phyloP scores from a whole-genome alignment of 352 stramenopile genomes.

The Globisporangium radiosum region DNA sequence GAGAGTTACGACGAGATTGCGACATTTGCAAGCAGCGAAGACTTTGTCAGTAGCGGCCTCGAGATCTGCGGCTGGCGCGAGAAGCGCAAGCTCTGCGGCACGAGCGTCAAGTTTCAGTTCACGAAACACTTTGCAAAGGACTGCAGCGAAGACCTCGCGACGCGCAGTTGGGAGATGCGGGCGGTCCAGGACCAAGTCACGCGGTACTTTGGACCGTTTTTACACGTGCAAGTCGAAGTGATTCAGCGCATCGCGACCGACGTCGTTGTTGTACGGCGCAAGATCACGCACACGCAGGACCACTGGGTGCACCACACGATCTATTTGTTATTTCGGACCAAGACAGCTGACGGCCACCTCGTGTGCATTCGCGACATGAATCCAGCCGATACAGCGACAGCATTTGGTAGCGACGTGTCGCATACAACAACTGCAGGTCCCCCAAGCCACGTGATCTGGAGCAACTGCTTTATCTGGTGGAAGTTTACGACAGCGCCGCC shows the following conservation, averaged over 20 bases:
- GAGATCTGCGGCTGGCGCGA: conserved; percentile 57
- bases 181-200: conserved; percentile 46
- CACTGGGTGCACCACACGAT: conserved; percentile 60
- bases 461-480: conserved; percentile 61
- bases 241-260: conserved; percentile 46
- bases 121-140: conserved; percentile 47
- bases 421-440: conserved; percentile 17
- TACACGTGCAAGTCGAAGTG: conserved; percentile 43
- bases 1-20: conserved; percentile 50
- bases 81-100: conserved; percentile 47
- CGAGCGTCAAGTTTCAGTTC: conserved; percentile 56
- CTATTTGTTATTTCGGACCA: conserved; percentile 63
- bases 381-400: conserved; percentile 21
- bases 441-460: conserved; percentile 37
- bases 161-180: conserved; percentile 47
- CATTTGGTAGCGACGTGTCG: too few relatives aligned
- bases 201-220: conserved; percentile 48
- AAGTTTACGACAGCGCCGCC: conserved; percentile 31
- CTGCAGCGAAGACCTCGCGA: conserved; percentile 42
- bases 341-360: conserved; percentile 55
- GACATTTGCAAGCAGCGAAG: conserved; percentile 33
- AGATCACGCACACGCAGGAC: conserved; percentile 50
- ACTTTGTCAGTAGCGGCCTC: conserved; percentile 42
- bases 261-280: conserved; percentile 45
- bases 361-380: conserved; percentile 68